A percentile compares a stretch with the other conserved stretches of the same genome.
Conservation (phyloP, 306 rosid genomes). For the Trichosanthes truncata region DNA sequence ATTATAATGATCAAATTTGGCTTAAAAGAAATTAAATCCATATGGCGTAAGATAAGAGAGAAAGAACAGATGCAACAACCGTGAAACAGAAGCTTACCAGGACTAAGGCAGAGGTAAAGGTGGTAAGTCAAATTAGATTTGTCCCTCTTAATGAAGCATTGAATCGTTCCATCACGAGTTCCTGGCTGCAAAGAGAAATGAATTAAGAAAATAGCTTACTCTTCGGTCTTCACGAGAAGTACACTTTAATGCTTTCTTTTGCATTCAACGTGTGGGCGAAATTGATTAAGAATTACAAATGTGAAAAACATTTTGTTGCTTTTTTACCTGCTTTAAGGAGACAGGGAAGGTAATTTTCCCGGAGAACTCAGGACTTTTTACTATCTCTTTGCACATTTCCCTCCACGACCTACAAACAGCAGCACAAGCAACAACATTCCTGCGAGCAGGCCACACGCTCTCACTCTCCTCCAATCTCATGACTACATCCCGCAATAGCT, state of each 20-base stretch:
- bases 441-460: constrained; percentile 72
- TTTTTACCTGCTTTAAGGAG: constrained; percentile 70
- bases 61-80: not conserved
- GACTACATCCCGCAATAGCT: constrained; percentile 63
- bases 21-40: not conserved
- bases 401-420: constrained; percentile 90
- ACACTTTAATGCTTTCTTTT: not conserved
- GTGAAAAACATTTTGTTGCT: not conserved
- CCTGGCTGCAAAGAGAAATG: constrained; percentile 53
- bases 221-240: no score
- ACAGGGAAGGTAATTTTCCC: constrained; percentile 87
- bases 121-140: constrained; percentile 76
- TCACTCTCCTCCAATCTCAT: constrained; percentile 83
- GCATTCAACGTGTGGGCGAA: not conserved
- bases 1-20: not conserved
- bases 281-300: not conserved
- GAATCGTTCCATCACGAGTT: constrained; percentile 60
- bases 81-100: constrained; percentile 33
- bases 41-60: not conserved
- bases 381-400: constrained; percentile 77
- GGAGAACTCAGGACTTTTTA: constrained; percentile 58
- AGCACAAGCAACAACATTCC: constrained; percentile 77
- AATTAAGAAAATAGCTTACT: constrained; percentile 1
- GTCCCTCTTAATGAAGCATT: constrained; percentile 81
- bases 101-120: constrained; percentile 69